Evolutionary conservation across 805 yeast species (phyloP).

Genomic region (Saturnispora galanensis): DNA sequence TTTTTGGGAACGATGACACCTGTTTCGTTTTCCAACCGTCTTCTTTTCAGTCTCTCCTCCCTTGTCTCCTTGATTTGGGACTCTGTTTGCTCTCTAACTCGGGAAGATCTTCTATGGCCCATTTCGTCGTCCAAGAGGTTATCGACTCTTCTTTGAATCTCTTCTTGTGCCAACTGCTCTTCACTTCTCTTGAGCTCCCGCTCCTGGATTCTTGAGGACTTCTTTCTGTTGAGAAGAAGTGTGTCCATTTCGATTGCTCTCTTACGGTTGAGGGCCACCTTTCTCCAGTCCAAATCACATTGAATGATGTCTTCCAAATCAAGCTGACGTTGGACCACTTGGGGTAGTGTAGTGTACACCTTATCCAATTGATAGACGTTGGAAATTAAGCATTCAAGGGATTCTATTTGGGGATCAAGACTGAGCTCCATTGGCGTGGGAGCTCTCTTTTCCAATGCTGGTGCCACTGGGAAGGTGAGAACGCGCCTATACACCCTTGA

Average conservation of each 20-base stretch:
- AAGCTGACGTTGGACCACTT: constrained; percentile 2
- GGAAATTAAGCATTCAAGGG: constrained; percentile 33
- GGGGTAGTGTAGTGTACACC: neutral
- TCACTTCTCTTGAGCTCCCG: constrained; percentile 42
- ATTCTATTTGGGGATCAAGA: constrained; percentile 28
- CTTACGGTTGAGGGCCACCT: constrained; percentile 42
- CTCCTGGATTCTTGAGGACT: constrained; percentile 66
- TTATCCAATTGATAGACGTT: constrained; percentile 32
- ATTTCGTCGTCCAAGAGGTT: constrained; percentile 1
- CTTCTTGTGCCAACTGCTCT: constrained; percentile 44
- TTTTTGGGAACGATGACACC: neutral
- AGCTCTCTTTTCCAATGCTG: neutral
- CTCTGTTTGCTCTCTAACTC: constrained; percentile 30
- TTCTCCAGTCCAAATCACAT: constrained; percentile 45
- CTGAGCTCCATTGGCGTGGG: neutral
- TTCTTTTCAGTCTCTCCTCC: constrained; percentile 21
- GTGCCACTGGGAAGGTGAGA: neutral
- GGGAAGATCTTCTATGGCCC: constrained; percentile 29
- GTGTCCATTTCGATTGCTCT: constrained; percentile 57
- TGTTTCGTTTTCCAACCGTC: constrained; percentile 8
- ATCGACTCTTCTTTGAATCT: constrained; percentile 28
- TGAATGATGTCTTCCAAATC: constrained; percentile 28
- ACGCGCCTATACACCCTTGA: constrained; percentile 8
- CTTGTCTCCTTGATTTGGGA: constrained; percentile 25
- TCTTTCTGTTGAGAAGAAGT: constrained; percentile 56